Percentiles rank a stretch among this genome's conserved stretches.
Evolutionary conservation across 345 rosid genomes (phyloP).

Genomic region (Odontarrhena argentea): DNA sequence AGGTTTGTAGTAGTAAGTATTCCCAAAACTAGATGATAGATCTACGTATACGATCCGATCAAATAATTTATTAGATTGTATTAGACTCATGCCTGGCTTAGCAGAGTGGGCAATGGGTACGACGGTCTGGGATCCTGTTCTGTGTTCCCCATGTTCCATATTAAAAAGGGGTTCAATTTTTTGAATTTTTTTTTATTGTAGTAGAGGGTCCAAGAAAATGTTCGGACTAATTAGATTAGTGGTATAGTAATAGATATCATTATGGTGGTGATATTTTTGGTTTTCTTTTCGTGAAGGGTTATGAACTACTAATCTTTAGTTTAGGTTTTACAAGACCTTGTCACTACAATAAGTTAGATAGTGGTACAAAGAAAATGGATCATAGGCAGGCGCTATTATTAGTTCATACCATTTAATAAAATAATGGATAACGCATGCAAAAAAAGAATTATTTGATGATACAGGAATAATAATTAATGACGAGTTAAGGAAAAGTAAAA

Average conservation of each 20-base stretch:
- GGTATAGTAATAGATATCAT: neutral
- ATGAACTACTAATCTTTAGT: neutral
- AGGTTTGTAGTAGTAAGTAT: neutral
- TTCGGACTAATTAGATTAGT: too few relatives aligned
- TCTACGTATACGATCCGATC: neutral
- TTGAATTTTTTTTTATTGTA: too few relatives aligned
- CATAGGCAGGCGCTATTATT: slow-evolving; percentile 1
- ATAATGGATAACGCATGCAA: slow-evolving; percentile 36
- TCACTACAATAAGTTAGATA: neutral
- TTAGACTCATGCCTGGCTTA: neutral
- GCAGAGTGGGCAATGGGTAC: too few relatives aligned
- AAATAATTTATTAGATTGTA: neutral
- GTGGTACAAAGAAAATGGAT: neutral
- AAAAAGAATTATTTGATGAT: slow-evolving; percentile 7
- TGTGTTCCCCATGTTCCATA: too few relatives aligned
- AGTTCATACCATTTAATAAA: neutral
- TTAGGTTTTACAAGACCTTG: slow-evolving; percentile 9
- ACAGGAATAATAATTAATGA: slow-evolving; percentile 26
- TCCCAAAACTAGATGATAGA: neutral
- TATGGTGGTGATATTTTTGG: neutral
- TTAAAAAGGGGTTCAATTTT: too few relatives aligned
- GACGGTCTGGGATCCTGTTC: too few relatives aligned
- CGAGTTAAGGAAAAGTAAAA: slow-evolving; percentile 1
- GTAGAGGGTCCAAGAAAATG: too few relatives aligned
- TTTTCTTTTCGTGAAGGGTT: neutral